Evolutionary conservation across 2,329 filamentous ascomycete genomes (phyloP).

Genomic region (Phialophora tarda): DNA sequence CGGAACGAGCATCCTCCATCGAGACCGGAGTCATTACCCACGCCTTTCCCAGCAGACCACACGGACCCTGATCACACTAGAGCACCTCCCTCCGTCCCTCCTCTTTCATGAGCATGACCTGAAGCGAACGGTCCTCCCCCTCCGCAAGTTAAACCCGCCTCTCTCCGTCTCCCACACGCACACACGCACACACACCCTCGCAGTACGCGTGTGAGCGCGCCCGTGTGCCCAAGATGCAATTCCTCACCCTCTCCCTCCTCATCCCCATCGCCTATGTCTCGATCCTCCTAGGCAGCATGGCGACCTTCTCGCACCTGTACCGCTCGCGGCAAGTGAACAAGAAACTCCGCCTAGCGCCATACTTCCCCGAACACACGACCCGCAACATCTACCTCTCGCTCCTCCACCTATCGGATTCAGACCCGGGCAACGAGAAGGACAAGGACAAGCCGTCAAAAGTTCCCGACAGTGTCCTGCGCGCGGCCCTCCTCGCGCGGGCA

Average conservation of each 20-base stretch:
- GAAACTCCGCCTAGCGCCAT: constrained; percentile 86
- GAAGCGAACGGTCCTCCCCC: neutral
- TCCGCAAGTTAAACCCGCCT: too few species aligned
- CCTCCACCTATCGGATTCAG: constrained; percentile 71
- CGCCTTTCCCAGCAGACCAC: neutral
- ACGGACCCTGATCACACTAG: neutral
- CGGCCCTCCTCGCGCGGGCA: constrained; percentile 85
- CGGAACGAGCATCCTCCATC: neutral
- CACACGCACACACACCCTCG: neutral
- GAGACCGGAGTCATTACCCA: neutral
- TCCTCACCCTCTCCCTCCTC: constrained; percentile 76
- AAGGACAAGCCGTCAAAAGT: constrained; percentile 58
- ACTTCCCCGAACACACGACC: constrained; percentile 90
- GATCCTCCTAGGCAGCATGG: constrained; percentile 84
- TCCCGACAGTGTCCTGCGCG: constrained; percentile 84
- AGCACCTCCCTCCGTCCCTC: neutral
- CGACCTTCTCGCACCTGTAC: constrained; percentile 91
- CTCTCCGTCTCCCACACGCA: neutral
- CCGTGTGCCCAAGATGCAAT: constrained; percentile 25
- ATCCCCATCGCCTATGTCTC: constrained; percentile 88
- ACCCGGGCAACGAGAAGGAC: constrained; percentile 25
- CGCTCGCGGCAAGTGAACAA: constrained; percentile 85
- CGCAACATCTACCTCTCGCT: constrained; percentile 95
- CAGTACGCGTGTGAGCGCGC: neutral
- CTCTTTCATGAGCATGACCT: constrained; percentile 9